A percentile compares a stretch with the other conserved stretches of the same genome.
These are phyloP conservation scores for Leucosporidium creatinivorum DNA, from an alignment of 768 basidiomycete species.

Conservation along the genomic window DNA sequence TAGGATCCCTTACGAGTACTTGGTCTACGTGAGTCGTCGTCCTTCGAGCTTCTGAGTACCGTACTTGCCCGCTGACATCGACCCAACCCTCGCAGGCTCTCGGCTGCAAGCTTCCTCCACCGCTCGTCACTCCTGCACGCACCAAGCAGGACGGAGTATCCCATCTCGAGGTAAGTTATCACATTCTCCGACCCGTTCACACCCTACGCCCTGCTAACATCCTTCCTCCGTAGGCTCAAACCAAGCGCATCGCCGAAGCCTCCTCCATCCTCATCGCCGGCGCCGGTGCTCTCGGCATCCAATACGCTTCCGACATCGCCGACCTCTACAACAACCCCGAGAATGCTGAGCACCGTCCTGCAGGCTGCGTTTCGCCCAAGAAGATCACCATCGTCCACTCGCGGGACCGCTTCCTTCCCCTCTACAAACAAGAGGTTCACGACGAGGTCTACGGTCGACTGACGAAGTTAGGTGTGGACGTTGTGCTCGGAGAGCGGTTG, in stretches of 20 bases:
- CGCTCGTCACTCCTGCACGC: constrained; percentile 14
- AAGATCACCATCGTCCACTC: constrained; percentile 39
- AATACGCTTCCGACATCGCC: constrained; percentile 37
- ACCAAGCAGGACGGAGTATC: constrained; percentile 30
- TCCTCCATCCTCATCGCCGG: constrained; percentile 33
- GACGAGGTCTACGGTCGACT: constrained; percentile 30
- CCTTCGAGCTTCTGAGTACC: no score
- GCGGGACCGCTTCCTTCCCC: constrained; percentile 34
- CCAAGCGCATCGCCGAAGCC: constrained; percentile 19
- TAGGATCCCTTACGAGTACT: constrained; percentile 31
- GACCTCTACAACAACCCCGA: constrained; percentile 30
- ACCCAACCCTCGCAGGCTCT: constrained; percentile 23
- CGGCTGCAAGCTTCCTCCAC: constrained; percentile 36
- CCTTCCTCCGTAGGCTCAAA: constrained; percentile 8
- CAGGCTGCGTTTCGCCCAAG: constrained; percentile 8
- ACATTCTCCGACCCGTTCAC: no score
- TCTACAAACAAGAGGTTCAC: constrained; percentile 33
- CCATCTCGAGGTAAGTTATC: constrained; percentile 25
- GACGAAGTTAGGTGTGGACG: constrained; percentile 34
- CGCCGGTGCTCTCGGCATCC: constrained; percentile 38
- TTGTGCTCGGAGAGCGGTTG: constrained; percentile 34
- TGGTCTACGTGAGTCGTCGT: constrained; percentile 28
- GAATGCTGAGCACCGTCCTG: constrained; percentile 5
- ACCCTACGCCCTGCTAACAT: not conserved
- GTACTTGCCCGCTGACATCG: no score